Evolutionary conservation across 257 asterid genomes (phyloP), one percentile per base, ranked within the genome.

Genomic region (Agastache rugosa): DNA sequence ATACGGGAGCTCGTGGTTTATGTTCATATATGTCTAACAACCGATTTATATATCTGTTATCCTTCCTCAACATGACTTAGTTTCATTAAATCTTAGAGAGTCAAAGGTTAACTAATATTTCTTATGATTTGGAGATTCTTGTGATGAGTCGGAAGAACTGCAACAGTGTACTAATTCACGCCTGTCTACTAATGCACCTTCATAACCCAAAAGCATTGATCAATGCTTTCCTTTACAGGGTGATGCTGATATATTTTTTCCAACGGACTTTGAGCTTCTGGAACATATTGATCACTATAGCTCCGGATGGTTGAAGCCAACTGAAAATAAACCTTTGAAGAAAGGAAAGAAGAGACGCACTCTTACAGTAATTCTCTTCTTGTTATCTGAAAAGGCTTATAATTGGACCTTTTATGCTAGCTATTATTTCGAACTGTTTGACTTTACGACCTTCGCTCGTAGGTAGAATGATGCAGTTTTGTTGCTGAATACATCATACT

Each of bases 211-310:
- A 39, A 42, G 58, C 67, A 15, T 73, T 69, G 75, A 44, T 56
- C 63, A 44, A 53, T 63, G 55, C 31, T 17, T 58, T 77, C 68
- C 42, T 78, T 70, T 53, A 79, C 85, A 92, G 99, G 98, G 99
- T 63, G 98, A 95, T 67, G 98, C 99, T 42, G 97, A 92, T 80
- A 92, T 95, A 82, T 95, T 95, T 85, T 95, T 95, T 65, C 97
- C 99, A 8, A 95, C 98, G n/a, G 96, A 95, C 75, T 95, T 95
- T 86, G 89, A 83, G 88, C 91, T 95, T 75, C 81, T 95, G 79
- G 98, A 94, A 85, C 80, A 78, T 34, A 85, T 94, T 48, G 99
- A 94, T 77, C 99, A 94, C 79, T 80, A 86, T 77, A 92, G 98
- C 77, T 92, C 98, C 39, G 97, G 96, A 78, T 86, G 90, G 89